phyloP scores from a whole-genome alignment of 1,284 basidiomycete genomes.

The Erythrobasidium hasegawianum region DNA sequence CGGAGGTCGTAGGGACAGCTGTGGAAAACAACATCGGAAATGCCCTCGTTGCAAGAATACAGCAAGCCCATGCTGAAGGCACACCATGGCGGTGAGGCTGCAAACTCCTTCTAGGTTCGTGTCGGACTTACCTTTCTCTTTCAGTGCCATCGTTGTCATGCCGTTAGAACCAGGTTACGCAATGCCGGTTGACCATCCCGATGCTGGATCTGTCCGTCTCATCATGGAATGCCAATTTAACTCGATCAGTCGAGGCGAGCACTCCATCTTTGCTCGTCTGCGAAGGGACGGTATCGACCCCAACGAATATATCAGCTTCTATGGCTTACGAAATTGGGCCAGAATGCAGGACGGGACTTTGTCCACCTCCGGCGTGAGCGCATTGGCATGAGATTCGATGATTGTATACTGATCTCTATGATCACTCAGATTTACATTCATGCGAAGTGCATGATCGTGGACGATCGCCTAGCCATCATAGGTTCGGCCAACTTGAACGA shows the following conservation, averaged over 20 bases:
- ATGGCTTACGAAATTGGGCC: constrained; percentile 88
- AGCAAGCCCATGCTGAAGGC: constrained; percentile 76
- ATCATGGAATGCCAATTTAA: constrained; percentile 91
- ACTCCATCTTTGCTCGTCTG: constrained; percentile 86
- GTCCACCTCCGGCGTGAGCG: constrained; percentile 64
- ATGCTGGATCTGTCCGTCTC: constrained; percentile 86
- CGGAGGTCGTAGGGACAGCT: constrained; percentile 67
- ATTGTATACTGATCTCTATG: no score
- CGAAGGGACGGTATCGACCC: constrained; percentile 87
- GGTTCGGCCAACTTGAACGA: constrained; percentile 99
- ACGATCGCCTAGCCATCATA: constrained; percentile 93
- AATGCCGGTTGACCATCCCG: constrained; percentile 84
- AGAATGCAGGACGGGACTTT: constrained; percentile 80
- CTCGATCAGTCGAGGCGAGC: constrained; percentile 80
- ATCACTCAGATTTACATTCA: constrained; percentile 45
- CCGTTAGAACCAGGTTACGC: constrained; percentile 94
- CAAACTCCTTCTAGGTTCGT: not conserved
- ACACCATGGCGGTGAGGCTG: constrained; percentile 74
- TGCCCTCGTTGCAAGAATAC: constrained; percentile 85
- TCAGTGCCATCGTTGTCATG: constrained; percentile 76
- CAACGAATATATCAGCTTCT: constrained; percentile 86
- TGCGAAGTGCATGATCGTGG: constrained; percentile 74
- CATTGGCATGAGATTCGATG: not conserved
- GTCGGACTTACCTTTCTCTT: not conserved
- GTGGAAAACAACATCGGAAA: constrained; percentile 94